Evolutionary conservation across 2,329 filamentous ascomycete species (phyloP), one percentile per base, ranked within the genome.

Genomic region (Fusarium guadeloupense): DNA sequence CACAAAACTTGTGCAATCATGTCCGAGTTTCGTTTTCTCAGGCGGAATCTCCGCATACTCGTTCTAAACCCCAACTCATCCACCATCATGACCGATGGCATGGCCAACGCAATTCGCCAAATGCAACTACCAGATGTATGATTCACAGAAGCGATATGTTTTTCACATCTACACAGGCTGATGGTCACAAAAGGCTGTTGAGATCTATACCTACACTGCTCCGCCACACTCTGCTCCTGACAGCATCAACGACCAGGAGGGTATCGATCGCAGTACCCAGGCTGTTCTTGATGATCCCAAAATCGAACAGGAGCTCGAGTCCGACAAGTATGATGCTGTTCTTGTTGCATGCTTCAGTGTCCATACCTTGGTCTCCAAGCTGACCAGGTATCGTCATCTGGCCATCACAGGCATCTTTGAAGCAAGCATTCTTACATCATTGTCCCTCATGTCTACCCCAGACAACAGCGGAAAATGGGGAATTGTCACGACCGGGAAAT

Each of bases 321-420:
- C 83, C 1, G 55, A 73, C 3, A 67, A 76, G 23, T 86, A 91
- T 73, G 88, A 95, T 70, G 92, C 83, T n/a, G 88, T 96, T 59
- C 82, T 97, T 1, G 84, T 97, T 3, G 93, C 93, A 17, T 97
- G 94, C 77, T 98, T 92, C 78, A 95, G 91, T 56, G 86, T 90
- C 1, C 93, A 97, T 71, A 87, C 90, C 0, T 83, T 97, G 0
- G 91, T 96, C 0, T 74, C 80, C 0, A 74, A 82, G 42, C 77
- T 96, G 13, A 74, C 79, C 12, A 62, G 71, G 1, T 54, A 68
- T 73, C 46, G 75, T 23, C 58, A 67, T 17, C 58, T 68, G 6
- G 62, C 71, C 6, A 69, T 76, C 12, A 75, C 68, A 6, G 93
- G 94, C 6, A 97, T 98, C 51, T 95, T 97, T 70, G 93, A 97